Evolutionary conservation across 768 basidiomycete genomes (phyloP), one percentile per base, ranked within the genome.

Genomic region (Boletus rubropictus): DNA sequence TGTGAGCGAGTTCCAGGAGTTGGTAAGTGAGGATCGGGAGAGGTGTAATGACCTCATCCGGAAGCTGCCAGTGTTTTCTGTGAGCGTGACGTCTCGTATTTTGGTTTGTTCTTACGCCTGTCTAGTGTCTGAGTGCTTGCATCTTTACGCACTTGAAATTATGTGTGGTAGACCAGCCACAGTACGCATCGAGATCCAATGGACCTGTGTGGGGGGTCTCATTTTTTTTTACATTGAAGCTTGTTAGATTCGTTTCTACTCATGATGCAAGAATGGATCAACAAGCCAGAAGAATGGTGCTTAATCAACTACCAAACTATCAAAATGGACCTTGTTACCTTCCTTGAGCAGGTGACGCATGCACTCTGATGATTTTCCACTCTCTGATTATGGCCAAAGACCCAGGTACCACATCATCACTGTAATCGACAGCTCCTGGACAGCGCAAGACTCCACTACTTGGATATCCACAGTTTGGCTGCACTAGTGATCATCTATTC

Each of bases 61-160:
- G 6, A 46, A 39, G 15, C 6, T 57, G 46, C 59, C 52, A 11
- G 59, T 55, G 28, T 64, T 62, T 42, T 46, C 54, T 11, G 62
- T 62, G 31, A 31, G 58, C 14, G 42, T 21, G 34, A 12, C 12
- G 11, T 24, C 8, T 24, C 11, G 46, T 24, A 3, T 9, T n/a
- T 1, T 18, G 15, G 9, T 17, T 17, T 24, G 43, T 49, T 8
- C 28, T 52, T 25, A 50, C 27, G 34, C 2, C 14, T 2, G 32
- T 27, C 29, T 21, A 65, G 62, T 54, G 54, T 25, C 24, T 63
- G 29, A 44, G 53, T 20, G 59, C 59, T 8, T 56, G 48, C 43
- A 36, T 64, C 15, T 64, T 64, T 8, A 50, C 51, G 34, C 63
- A 66, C 39, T 37, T 64, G 50, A 61, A 47, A 11, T 21, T 64